Base-by-base conservation (phyloP, 2,329 filamentous ascomycete genomes). In the Geosmithia morbida region DNA sequence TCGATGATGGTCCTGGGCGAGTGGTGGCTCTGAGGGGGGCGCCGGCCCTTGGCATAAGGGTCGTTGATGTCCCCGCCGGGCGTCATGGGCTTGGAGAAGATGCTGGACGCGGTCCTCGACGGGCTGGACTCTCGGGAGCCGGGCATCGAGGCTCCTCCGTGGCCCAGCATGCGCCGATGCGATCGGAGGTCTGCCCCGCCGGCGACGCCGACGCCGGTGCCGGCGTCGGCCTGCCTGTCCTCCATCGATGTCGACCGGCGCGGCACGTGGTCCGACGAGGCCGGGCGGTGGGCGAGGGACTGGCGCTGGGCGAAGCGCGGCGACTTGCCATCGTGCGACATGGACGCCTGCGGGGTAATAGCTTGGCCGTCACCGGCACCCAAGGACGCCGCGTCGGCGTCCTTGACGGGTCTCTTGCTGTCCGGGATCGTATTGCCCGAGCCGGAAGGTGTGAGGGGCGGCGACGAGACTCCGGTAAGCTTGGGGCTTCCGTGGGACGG, bases 371-470 rank as follows among this genome's bases (percentile, higher is more conserved):
- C 64, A 49, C 54, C 54, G 3, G 41, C 13, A 18, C 43, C n/a
- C 39, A 33, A 16, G 4, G 14, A 43, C 46, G 20, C 11, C 2
- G n/a, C 10, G 18, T 29, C 40, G 37, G 45, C n/a, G 2, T 41
- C 19, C 17, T 11, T 16, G 47, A 51, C 52, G 50, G 70, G 63
- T 45, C 51, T 54, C 51, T 57, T 63, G 43, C 59, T 11, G 10
- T 57, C 54, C 3, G 55, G 52, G 39, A 53, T 59, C 43, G 55
- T 59, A 60, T 64, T 65, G 18, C 67, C 67, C 42, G 87, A 90
- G 46, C 81, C 88, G 48, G 87, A 81, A 17, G 90, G 90, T 13
- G 89, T 96, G 46, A 97, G 74, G 41, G 88, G 88, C 53, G 90
- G 90, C 11, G 89, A 94, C 55, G 90, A 85, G 66, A 94, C 77